Evolutionary conservation across 495 filamentous ascomycete genomes (phyloP), one percentile per base, ranked within the genome.

Genomic region (Neurospora pannonica): DNA sequence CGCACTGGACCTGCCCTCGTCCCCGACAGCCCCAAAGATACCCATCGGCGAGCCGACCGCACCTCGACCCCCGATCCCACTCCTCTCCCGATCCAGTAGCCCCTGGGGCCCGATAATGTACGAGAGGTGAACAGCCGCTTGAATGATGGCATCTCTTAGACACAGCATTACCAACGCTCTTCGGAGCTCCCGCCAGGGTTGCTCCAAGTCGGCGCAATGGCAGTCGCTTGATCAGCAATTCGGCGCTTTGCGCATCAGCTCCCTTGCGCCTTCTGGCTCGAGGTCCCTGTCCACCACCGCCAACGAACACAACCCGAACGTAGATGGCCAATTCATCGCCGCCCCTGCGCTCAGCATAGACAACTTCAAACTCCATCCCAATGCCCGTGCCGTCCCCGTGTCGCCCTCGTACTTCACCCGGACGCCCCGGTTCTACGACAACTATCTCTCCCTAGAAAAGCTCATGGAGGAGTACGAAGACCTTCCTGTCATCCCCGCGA

Each of bases 371-470:
- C n/a, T 75, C 9, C 73, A 79, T 24, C 8, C 70, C 21, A 75
- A 80, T 72, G 89, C 92, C 73, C 92, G 96, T 71, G 84, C 97
- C 36, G 84, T 97, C 42, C 96, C 96, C 21, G 86, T 88, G 0
- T 97, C 96, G 9, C 92, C 93, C 3, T 94, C 95, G 69, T 99
- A 98, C 84, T 99, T 98, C 87, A 95, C 94, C 75, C 91, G 90
- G 39, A 91, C 88, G 46, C 92, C 94, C 4, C 85, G 86, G 42
- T 98, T 97, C 86, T 95, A 91, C 84, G 96, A 99, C 82, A 88
- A 92, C 80, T 87, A 92, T 77, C 88, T 99, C 74, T 80, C 82
- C 3, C 87, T 99, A 17, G 88, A 93, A 76, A 80, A 87, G 11
- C 87, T 98, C 28, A 83, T 92, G 71, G 89, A 88, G 39, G 90